phyloP scores from a whole-genome alignment of 176 grass and related monocot species.

The Pontederia paniculata region DNA sequence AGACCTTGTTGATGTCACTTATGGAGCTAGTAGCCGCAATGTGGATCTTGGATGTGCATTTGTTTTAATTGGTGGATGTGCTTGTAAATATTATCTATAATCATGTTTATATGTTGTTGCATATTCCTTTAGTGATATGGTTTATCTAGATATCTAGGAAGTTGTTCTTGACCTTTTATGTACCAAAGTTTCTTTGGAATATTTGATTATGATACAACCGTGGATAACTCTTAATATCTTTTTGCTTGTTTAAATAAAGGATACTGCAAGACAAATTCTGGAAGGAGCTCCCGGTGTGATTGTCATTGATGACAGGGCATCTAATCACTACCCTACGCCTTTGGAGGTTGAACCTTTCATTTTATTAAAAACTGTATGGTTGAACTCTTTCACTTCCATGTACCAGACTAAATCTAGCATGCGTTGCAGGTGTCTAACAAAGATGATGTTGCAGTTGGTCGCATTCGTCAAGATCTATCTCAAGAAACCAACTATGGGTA shows the following conservation, averaged over 20 bases:
- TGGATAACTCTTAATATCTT: background rate
- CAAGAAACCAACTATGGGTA: slow-evolving; percentile 86
- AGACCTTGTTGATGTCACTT: no score
- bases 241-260: slow-evolving; percentile 42
- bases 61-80: no score
- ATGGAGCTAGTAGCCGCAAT: no score
- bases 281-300: slow-evolving; percentile 67
- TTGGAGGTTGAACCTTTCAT: slow-evolving; percentile 38
- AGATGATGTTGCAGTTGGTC: slow-evolving; percentile 85
- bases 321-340: slow-evolving; percentile 72
- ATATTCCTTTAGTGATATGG: no score
- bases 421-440: slow-evolving; percentile 75
- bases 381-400: background rate
- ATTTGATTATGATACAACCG: no score
- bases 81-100: no score
- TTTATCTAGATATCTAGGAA: no score
- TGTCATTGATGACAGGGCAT: slow-evolving; percentile 63
- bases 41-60: no score
- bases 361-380: no score
- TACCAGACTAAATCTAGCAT: background rate
- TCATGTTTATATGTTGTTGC: no score
- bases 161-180: no score
- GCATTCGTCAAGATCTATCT: slow-evolving; percentile 82
- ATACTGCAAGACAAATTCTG: slow-evolving; percentile 77
- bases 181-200: no score